Conservation (phyloP, 176 grass and related monocot species). For the Oropetium thomaeum region DNA sequence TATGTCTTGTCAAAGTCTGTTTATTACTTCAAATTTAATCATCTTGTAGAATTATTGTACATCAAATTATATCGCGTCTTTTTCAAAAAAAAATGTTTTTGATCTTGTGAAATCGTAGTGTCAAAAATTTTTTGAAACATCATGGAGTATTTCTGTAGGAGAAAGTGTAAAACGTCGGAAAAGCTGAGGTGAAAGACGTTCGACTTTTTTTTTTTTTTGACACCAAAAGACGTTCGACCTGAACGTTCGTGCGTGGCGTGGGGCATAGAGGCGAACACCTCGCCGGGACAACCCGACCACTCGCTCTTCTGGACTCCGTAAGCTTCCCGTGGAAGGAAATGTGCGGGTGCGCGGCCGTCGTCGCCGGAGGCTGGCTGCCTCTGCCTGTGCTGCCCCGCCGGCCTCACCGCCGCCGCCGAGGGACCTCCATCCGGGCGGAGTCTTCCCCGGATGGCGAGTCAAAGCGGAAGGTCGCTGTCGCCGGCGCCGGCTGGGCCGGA, state of each 20-base stretch:
- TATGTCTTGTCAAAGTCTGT: neutral
- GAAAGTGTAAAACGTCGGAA: neutral
- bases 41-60: neutral
- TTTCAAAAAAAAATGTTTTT: too few relatives aligned
- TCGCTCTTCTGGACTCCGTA: constrained; percentile 1
- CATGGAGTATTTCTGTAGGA: neutral
- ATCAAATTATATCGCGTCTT: too few relatives aligned
- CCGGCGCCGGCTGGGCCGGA: constrained; percentile 75
- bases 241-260: neutral
- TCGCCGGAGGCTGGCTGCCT: constrained; percentile 12
- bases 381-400: neutral
- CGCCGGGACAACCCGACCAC: constrained; percentile 17
- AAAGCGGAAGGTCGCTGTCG: constrained; percentile 61
- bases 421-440: constrained; percentile 39
- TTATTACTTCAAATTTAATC: neutral
- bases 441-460: neutral
- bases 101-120: neutral
- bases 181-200: neutral
- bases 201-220: too few relatives aligned
- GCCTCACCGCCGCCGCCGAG: constrained; percentile 15
- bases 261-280: constrained; percentile 24
- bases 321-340: constrained; percentile 44
- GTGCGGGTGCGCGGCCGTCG: constrained; percentile 39
- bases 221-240: neutral
- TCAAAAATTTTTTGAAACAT: neutral